These are phyloP conservation scores for Phoma herbarum DNA, from an alignment of 2,329 filamentous ascomycete species.

Conservation along the genomic window DNA sequence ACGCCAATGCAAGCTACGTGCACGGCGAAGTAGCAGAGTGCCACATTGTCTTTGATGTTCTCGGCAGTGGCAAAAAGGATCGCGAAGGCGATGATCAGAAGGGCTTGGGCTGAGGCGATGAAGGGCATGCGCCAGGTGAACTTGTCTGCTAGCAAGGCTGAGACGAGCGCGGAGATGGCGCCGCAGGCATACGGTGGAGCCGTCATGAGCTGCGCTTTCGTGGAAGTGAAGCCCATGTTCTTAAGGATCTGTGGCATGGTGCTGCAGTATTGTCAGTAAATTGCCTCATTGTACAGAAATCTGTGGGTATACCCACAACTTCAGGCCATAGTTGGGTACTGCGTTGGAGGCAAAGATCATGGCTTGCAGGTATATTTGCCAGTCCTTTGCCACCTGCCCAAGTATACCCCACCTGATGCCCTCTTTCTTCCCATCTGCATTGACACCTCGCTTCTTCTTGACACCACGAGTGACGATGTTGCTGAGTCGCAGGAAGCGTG, in stretches of 20 bases:
- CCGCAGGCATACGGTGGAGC: constrained; percentile 36
- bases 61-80: constrained; percentile 53
- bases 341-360: constrained; percentile 48
- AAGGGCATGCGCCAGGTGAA: constrained; percentile 36
- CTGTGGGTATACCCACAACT: constrained; percentile 26
- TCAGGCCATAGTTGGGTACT: constrained; percentile 49
- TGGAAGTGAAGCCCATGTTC: constrained; percentile 36
- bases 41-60: constrained; percentile 53
- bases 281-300: too few species aligned
- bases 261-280: neutral
- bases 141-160: constrained; percentile 29
- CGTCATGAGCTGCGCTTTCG: constrained; percentile 38
- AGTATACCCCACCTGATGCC: constrained; percentile 27
- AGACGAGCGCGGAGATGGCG: constrained; percentile 31
- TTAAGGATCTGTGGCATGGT: constrained; percentile 25
- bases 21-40: constrained; percentile 55
- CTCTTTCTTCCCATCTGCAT: constrained; percentile 29
- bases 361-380: constrained; percentile 58
- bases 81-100: constrained; percentile 53
- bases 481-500: constrained; percentile 20
- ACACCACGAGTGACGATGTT: constrained; percentile 29
- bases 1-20: constrained; percentile 52
- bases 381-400: constrained; percentile 56
- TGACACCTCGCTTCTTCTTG: constrained; percentile 18
- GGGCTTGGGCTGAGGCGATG: constrained; percentile 24